Percentiles rank a stretch among this genome's conserved stretches.
Evolutionary conservation across 345 rosid species (phyloP).

Genomic region (Salix caprea): DNA sequence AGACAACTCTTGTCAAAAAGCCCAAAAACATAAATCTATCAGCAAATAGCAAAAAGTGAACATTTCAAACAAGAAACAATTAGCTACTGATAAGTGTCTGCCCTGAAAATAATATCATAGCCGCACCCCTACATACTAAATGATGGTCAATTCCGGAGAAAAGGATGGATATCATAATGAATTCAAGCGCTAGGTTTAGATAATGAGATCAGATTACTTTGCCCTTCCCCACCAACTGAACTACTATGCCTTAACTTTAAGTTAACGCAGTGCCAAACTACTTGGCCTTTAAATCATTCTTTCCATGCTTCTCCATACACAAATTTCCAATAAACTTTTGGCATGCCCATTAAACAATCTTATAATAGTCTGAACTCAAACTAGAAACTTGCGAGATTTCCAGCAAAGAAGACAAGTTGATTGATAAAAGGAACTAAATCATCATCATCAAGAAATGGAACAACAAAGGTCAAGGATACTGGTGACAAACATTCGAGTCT

Average conservation of each 20-base stretch:
- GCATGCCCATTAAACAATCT: too few species aligned
- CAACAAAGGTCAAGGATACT: conserved; percentile 41
- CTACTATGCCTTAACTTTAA: too few species aligned
- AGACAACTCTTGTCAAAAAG: too few species aligned
- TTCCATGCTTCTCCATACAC: too few species aligned
- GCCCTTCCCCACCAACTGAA: not conserved
- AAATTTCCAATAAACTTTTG: too few species aligned
- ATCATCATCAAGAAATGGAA: not conserved
- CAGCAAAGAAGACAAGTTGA: not conserved
- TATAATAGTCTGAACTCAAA: not conserved
- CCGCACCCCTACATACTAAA: not conserved
- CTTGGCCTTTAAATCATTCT: too few species aligned
- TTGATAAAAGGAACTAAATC: not conserved
- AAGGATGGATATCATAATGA: not conserved
- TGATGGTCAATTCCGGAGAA: not conserved
- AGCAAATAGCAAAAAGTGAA: not conserved
- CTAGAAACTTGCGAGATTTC: too few species aligned
- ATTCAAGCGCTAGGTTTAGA: not conserved
- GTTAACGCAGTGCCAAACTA: too few species aligned
- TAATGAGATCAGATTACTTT: not conserved
- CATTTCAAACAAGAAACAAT: too few species aligned
- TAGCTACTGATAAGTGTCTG: not conserved
- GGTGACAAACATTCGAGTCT: conserved; percentile 59
- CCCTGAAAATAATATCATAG: not conserved
- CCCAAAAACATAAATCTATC: too few species aligned